Evolutionary conservation across 225 moss, liverwort and hornwort species (phyloP), one percentile per base, ranked within the genome.

Genomic region (Climacium dendroides): DNA sequence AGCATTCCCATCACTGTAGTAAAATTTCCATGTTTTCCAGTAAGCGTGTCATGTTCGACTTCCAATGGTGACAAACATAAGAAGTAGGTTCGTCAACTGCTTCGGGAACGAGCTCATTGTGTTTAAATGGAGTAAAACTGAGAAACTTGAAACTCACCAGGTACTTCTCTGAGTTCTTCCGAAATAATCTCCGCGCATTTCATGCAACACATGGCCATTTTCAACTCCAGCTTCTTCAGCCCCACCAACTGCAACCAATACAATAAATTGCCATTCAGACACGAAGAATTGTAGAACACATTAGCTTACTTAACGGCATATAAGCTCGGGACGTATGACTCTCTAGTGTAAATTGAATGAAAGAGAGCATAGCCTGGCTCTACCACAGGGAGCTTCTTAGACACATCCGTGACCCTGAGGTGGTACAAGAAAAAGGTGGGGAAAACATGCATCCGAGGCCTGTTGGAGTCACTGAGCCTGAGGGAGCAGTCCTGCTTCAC

Each of bases 151-250:
- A 16, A 88, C 93, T 90, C 74, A 93, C 93, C 93, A 50, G 87
- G 85, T 24, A 92, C 88, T 90, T 93, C 93, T 79, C 86, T 74
- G 69, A 93, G 75, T 61, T 87, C 50, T 83, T 93, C 93, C 11
- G 88, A 89, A n/a, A 92, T 86, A 53, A 92, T 93, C 83, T 93
- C 93, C 9, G 89, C 93, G 79, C 93, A 93, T 77, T 93, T 93
- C 15, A 80, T 82, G 85, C 93, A 93, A 79, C 93, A 93, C 88
- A 93, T 93, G 85, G 67, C 15, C 90, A 93, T 90, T 72, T 91
- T 89, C 78, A 93, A 69, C 52, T 87, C 85, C 86, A 93, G 74
- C 72, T 47, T 89, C 79, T 87, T 91, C 85, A 93, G 86, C 61
- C 90, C 93, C 83, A 91, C 90, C 85, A 88, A 67, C 93, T 93